phyloP scores from a whole-genome alignment of 495 filamentous ascomycete species.

The Tricharina praecox region DNA sequence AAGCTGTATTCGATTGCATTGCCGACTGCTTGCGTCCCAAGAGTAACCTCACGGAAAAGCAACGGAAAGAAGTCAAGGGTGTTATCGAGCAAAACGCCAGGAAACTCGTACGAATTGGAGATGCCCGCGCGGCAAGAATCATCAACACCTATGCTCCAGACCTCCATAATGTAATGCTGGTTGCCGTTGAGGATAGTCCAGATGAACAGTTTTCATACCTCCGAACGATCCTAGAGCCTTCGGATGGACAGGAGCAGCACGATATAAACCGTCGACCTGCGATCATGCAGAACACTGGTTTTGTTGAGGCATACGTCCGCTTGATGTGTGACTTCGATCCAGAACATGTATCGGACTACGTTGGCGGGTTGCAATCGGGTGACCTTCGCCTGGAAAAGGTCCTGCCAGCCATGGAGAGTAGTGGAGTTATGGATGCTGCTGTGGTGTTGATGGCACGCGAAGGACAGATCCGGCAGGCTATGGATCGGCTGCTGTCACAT shows the following conservation, averaged over 20 bases:
- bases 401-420: conserved; percentile 71
- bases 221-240: conserved; percentile 57
- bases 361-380: conserved; percentile 57
- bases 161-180: conserved; percentile 53
- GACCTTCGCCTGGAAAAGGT: conserved; percentile 69
- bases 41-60: conserved; percentile 52
- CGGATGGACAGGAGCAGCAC: conserved; percentile 27
- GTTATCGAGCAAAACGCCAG: conserved; percentile 52
- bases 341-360: conserved; percentile 67
- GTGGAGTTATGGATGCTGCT: conserved; percentile 80
- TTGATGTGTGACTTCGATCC: conserved; percentile 77
- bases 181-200: conserved; percentile 44
- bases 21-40: conserved; percentile 61
- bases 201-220: conserved; percentile 63
- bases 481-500: conserved; percentile 67
- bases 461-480: conserved; percentile 65
- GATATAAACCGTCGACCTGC: conserved; percentile 16
- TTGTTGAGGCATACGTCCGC: conserved; percentile 74
- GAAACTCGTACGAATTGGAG: conserved; percentile 54
- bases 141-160: conserved; percentile 50
- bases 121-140: conserved; percentile 47
- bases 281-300: conserved; percentile 28
- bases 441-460: conserved; percentile 82
- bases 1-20: conserved; percentile 60
- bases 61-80: conserved; percentile 54